Base-by-base conservation (phyloP, 2,329 filamentous ascomycete genomes). In the Apiospora hydei region DNA sequence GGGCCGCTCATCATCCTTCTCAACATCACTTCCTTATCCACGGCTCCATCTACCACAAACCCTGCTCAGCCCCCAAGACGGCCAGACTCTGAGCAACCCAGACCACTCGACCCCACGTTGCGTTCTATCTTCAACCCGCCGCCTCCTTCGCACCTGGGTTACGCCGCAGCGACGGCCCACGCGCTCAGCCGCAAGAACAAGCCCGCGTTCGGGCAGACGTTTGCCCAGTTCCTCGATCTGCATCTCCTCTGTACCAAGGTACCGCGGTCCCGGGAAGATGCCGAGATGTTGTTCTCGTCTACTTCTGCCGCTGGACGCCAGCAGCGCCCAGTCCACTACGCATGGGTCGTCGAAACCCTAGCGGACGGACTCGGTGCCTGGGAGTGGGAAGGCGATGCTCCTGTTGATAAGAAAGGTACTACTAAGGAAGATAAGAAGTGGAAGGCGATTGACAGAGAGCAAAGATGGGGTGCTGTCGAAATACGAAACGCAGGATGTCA, bases 121-220 rank as follows among this genome's bases (percentile, higher is more conserved):
- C 81, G 84, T n/a, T 88, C 86, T 11, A 83, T 88, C 68, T 88
- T 88, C 80, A 82, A 82, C 73, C 81, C 83, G 0, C 79, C 79
- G 1, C 77, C 77, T 41, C 74, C 51, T 67, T 74, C 64, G 67
- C 75, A 71, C 5, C 41, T 53, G n/a, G 34, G 61, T 8, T 64
- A 67, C 64, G 66, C 44, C 44, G 57, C 70, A 16, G 49, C 34
- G 38, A 61, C 61, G 18, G 26, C 49, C 14, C n/a, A 72, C 18
- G 71, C 75, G 51, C 75, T 67, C 46, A 72, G 74, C 38, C 76
- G 80, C 11, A 77, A 80, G 70, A 85, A 82, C 73, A 88, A 86
- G 72, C 87, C 88, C 7, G 83, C 83, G 21, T 90, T 89, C 71
- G 89, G 89, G 6, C 81, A 84, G 18, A 83, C 88, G 5, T 91